A percentile compares a stretch with the other conserved stretches of the same genome.
Conservation (phyloP, 257 asterid genomes). For the Primulina eburnea region DNA sequence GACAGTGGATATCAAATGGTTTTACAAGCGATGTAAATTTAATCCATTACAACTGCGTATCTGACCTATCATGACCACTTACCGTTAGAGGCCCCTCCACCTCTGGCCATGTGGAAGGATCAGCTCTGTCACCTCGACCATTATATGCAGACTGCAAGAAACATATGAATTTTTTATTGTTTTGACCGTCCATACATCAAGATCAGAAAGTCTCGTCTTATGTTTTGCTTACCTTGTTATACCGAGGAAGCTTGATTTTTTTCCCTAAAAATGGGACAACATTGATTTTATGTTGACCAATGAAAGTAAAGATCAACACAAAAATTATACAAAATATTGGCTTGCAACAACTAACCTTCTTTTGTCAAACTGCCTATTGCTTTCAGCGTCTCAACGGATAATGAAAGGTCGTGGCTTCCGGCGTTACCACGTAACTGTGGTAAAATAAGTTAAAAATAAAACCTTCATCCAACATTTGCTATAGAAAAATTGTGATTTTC, state of each 20-base stretch:
- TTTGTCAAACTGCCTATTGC: slow-evolving; percentile 59
- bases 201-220: slow-evolving; percentile 21
- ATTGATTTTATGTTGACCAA: slow-evolving; percentile 21
- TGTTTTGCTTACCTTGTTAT: slow-evolving; percentile 60
- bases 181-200: slow-evolving; percentile 22
- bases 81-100: slow-evolving; percentile 95
- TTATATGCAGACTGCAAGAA: slow-evolving; percentile 74
- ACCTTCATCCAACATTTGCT: slow-evolving; percentile 12
- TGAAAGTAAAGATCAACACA: slow-evolving; percentile 19
- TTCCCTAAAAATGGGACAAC: slow-evolving; percentile 43
- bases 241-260: slow-evolving; percentile 90
- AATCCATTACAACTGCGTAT: background rate
- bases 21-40: background rate
- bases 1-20: no score
- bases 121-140: slow-evolving; percentile 95
- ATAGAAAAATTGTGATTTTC: slow-evolving; percentile 3
- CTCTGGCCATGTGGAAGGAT: slow-evolving; percentile 92
- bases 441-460: slow-evolving; percentile 11
- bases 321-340: slow-evolving; percentile 17
- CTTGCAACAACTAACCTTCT: slow-evolving; percentile 55
- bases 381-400: slow-evolving; percentile 71
- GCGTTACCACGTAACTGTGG: slow-evolving; percentile 91
- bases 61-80: slow-evolving; percentile 20
- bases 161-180: slow-evolving; percentile 28
- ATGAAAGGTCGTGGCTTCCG: slow-evolving; percentile 96